Evolutionary conservation across 2,329 filamentous ascomycete genomes (phyloP), one percentile per base, ranked within the genome.

Genomic region (Capronia americana): DNA sequence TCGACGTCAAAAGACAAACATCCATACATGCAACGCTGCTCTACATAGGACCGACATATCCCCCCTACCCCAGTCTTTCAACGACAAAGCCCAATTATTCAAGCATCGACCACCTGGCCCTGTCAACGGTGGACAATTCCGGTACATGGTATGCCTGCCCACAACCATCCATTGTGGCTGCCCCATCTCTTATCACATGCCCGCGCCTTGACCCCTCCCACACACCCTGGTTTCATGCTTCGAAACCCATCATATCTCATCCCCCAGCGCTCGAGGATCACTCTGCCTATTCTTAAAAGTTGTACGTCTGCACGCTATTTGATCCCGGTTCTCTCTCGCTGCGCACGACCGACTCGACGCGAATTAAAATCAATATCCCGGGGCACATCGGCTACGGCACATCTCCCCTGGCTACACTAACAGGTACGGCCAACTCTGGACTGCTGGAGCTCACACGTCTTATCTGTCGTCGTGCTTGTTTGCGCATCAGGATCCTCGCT

Each of bases 91-190:
- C 30, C 59, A n/a, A 8, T 44, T 44, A 59, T 53, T 56, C 38
- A 62, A 62, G 51, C 38, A 56, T 56, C 59, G 20, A 54, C 51
- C 34, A 28, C 51, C 38, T 48, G 51, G 50, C 23, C 51, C 32
- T 14, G n/a, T 12, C 32, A 28, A 55, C 50, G 30, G 50, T 38
- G 20, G 51, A 46, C 66, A 67, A 66, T 67, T 58, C 63, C 68
- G 57, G 66, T 71, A 71, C 71, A 71, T 68, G 67, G 63, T 72
- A 70, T 65, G 69, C 55, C 38, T 51, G 41, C 54, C 28, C 48
- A 62, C 58, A 61, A 53, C 64, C 64, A 30, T 55, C 26, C 51
- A 59, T 63, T 57, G 58, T 70, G 62, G 62, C 62, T 68, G 61
- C 59, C 65, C 60, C 61, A 41, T 51, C 62, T 54, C 64, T 69